These are phyloP conservation scores for Beauveria sp. DNA, from an alignment of 2,329 filamentous ascomycete species.

Conservation along the genomic window DNA sequence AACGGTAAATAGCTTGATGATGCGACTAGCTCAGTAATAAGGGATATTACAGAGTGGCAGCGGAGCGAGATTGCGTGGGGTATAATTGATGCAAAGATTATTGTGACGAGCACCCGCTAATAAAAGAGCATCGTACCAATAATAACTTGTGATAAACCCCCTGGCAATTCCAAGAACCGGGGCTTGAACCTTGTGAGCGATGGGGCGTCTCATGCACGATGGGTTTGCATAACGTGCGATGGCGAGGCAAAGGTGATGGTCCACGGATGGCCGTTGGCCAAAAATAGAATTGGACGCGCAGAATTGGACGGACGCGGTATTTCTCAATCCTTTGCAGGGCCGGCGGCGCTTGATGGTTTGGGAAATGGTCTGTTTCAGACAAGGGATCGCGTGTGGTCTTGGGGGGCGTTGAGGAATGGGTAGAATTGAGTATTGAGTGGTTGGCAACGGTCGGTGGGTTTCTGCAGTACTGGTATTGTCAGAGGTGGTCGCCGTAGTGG, in stretches of 20 bases:
- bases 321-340: not conserved
- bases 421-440: not conserved
- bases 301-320: not conserved
- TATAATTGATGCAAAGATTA: slow-evolving; percentile 5
- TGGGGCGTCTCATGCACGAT: slow-evolving; percentile 1
- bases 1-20: not conserved
- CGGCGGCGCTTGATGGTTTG: not conserved
- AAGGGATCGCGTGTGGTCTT: not conserved
- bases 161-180: not conserved
- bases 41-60: not conserved
- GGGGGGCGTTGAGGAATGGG: not conserved
- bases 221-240: not conserved
- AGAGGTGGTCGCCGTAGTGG: too few relatives aligned
- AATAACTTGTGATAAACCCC: not conserved
- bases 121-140: not conserved
- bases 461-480: not conserved
- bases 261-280: not conserved
- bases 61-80: slow-evolving; percentile 7
- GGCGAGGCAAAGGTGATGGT: not conserved
- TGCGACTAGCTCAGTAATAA: not conserved
- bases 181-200: not conserved
- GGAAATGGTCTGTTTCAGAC: not conserved
- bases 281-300: not conserved
- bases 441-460: not conserved
- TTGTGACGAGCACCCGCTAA: not conserved